Conservation (phyloP, 1,139 yeast species). For the Eremothecium sinecaudum region DNA sequence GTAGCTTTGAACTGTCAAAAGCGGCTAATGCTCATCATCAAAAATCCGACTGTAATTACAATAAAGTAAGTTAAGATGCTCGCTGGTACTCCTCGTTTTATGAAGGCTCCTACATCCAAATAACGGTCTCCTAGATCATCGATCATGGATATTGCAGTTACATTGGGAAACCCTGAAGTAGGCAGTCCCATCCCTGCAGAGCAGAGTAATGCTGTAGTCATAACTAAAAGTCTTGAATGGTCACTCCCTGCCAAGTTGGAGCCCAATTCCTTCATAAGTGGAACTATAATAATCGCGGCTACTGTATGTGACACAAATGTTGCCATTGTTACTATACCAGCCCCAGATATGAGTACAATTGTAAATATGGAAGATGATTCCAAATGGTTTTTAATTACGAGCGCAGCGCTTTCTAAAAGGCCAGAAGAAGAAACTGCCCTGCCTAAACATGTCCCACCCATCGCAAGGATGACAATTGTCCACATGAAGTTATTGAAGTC, state of each 20-base stretch:
- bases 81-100: constrained; percentile 81
- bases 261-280: constrained; percentile 82
- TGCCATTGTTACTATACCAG: constrained; percentile 70
- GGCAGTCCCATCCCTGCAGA: constrained; percentile 95
- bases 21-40: constrained; percentile 40
- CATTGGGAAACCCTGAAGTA: constrained; percentile 94
- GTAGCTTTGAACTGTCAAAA: too few species aligned
- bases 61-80: constrained; percentile 61
- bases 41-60: constrained; percentile 71
- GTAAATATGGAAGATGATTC: constrained; percentile 57
- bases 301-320: constrained; percentile 94
- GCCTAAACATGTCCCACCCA: constrained; percentile 95
- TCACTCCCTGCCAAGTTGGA: constrained; percentile 45
- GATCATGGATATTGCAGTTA: constrained; percentile 85
- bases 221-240: constrained; percentile 50
- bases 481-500: constrained; percentile 91
- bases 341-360: constrained; percentile 66
- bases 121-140: constrained; percentile 86
- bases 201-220: constrained; percentile 77
- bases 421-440: constrained; percentile 88
- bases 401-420: constrained; percentile 66
- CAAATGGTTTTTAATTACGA: constrained; percentile 50
- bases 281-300: constrained; percentile 84
- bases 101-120: constrained; percentile 71
- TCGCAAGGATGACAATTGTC: constrained; percentile 86